phyloP scores from a whole-genome alignment of 768 basidiomycete genomes.

The Rhizopogon vinicolor region DNA sequence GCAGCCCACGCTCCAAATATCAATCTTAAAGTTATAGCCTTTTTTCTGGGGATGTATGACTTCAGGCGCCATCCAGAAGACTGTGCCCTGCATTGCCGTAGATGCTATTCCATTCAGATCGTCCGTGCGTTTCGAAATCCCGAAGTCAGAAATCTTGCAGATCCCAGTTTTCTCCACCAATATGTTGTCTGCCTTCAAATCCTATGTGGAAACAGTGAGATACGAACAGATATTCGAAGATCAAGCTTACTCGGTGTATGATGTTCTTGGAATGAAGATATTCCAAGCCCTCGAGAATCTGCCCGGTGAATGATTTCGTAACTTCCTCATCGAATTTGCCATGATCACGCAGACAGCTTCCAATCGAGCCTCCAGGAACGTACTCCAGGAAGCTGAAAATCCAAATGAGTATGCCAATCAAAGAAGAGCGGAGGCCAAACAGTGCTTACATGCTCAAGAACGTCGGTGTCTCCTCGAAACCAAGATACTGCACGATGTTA shows the following conservation, averaged over 20 bases:
- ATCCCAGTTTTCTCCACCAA: slow-evolving; percentile 87
- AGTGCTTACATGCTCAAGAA: slow-evolving; percentile 85
- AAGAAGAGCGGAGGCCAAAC: neutral
- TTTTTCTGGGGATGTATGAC: slow-evolving; percentile 84
- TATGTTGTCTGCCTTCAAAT: slow-evolving; percentile 98
- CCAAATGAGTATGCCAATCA: slow-evolving; percentile 1
- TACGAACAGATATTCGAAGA: neutral
- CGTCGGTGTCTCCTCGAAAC: slow-evolving; percentile 84
- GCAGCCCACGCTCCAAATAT: slow-evolving; percentile 98
- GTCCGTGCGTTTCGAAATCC: slow-evolving; percentile 94
- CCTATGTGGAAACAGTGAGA: slow-evolving; percentile 39
- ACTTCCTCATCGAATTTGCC: slow-evolving; percentile 92
- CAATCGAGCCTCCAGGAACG: slow-evolving; percentile 95
- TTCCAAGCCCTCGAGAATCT: slow-evolving; percentile 87
- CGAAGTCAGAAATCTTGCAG: slow-evolving; percentile 98
- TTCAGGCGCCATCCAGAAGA: slow-evolving; percentile 99
- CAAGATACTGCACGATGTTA: slow-evolving; percentile 96
- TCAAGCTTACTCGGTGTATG: slow-evolving; percentile 70
- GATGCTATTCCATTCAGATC: slow-evolving; percentile 77
- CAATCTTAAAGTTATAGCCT: slow-evolving; percentile 95
- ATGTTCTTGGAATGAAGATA: slow-evolving; percentile 93
- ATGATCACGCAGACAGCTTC: slow-evolving; percentile 84
- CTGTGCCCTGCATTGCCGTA: slow-evolving; percentile 95
- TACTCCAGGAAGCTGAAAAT: slow-evolving; percentile 89
- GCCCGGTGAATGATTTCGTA: slow-evolving; percentile 86